Evolutionary conservation across 2,329 filamentous ascomycete genomes (phyloP).

Genomic region (Capronia epimyces): DNA sequence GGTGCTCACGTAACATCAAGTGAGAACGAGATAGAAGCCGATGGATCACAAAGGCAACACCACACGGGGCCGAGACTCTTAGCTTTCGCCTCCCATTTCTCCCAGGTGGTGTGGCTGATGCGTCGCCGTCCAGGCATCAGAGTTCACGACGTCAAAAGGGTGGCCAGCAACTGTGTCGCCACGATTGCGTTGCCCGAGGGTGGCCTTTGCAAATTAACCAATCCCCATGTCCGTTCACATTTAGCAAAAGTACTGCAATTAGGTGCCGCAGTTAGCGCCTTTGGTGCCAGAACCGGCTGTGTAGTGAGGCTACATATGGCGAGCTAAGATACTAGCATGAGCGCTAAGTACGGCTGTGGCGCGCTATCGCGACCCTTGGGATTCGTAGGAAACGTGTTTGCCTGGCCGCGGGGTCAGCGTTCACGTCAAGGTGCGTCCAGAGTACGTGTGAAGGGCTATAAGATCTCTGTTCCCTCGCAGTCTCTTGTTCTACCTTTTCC

Average conservation of each 20-base stretch:
- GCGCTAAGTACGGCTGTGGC: too few relatives aligned
- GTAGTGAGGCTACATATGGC: too few relatives aligned
- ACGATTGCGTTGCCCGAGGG: background rate
- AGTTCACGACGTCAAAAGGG: background rate
- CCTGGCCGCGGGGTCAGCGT: conserved; percentile 18
- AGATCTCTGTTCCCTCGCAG: conserved; percentile 9
- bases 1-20: too few relatives aligned
- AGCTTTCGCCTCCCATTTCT: background rate
- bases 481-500: conserved; percentile 1
- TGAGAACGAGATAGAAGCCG: too few relatives aligned
- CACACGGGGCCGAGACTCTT: background rate
- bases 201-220: background rate
- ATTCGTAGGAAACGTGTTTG: conserved; percentile 20
- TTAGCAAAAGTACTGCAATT: too few relatives aligned
- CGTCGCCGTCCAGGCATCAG: background rate
- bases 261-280: too few relatives aligned
- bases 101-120: background rate
- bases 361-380: too few relatives aligned
- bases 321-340: too few relatives aligned
- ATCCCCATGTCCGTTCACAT: too few relatives aligned
- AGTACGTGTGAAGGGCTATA: conserved; percentile 6
- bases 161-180: background rate
- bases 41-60: background rate
- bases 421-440: background rate
- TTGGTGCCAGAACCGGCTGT: too few relatives aligned